Percentiles rank a stretch among this genome's conserved stretches.
Evolutionary conservation across 495 filamentous ascomycete species (phyloP).

Genomic region (Rhypophila decipiens): DNA sequence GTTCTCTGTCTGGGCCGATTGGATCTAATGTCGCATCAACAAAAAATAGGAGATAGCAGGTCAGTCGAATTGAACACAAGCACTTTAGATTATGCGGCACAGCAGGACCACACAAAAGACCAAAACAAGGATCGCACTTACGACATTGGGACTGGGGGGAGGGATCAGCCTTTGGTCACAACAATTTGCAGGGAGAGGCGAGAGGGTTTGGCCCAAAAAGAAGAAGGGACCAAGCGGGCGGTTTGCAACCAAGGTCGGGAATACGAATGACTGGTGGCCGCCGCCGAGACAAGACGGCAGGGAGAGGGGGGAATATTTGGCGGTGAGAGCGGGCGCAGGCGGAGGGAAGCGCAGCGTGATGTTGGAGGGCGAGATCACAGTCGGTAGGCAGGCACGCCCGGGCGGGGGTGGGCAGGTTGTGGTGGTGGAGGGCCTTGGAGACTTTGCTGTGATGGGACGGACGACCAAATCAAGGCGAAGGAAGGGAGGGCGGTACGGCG

Average conservation of each 20-base stretch:
- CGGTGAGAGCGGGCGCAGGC: slow-evolving; percentile 8
- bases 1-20: slow-evolving; percentile 40
- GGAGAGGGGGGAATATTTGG: slow-evolving; percentile 4
- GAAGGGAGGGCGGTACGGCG: too few species aligned
- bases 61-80: not conserved
- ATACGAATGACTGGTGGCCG: not conserved
- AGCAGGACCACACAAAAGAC: slow-evolving; percentile 9
- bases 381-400: too few species aligned
- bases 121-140: slow-evolving; percentile 27
- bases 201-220: slow-evolving; percentile 11
- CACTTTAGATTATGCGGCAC: not conserved
- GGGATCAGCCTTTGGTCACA: slow-evolving; percentile 33
- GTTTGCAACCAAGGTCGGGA: too few species aligned
- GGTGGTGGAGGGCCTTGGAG: not conserved
- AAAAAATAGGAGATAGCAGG: not conserved
- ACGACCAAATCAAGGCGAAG: not conserved
- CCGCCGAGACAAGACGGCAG: slow-evolving; percentile 6
- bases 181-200: slow-evolving; percentile 33
- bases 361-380: not conserved
- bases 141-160: slow-evolving; percentile 42
- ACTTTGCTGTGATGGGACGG: not conserved
- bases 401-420: not conserved
- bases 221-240: too few species aligned
- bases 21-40: not conserved
- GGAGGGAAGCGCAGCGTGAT: not conserved